Evolutionary conservation across 441 rosid species (phyloP), one percentile per base, ranked within the genome.

Genomic region (Sinapis alba): DNA sequence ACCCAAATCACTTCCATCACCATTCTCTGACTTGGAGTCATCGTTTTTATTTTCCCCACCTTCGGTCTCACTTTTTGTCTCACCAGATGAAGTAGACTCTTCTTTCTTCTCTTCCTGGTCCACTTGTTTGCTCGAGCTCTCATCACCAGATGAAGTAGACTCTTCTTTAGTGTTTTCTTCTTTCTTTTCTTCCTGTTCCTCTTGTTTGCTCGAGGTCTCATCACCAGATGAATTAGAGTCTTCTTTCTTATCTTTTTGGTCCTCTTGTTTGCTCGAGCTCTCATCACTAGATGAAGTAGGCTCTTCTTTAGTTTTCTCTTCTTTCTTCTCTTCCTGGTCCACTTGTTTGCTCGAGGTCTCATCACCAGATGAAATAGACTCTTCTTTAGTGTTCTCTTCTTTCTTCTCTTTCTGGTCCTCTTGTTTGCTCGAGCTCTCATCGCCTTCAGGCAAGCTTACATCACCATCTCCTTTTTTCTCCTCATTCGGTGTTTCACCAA

Each of bases 401-500:
- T 80, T 56, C 47, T 85, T 86, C 75, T 74, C 84, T 68, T 79
- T 89, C 67, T 81, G 80, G 54, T 59, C 80, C 57, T 80, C 88
- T 75, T 43, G 18, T 43, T 43, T 43, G 8, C 18, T 38, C n/a
- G 47, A 12, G 16, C 15, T 38, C 47, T 12, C 47, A 38, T 38
- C 84, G 65, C 82, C 81, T 69, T 71, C 73, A 54, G 76, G 69
- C 27, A 66, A 56, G 61, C 38, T 78, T 23, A 61, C 68, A 62
- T 61, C 80, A 66, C 60, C 71, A 60, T 83, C 92, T 66, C 86
- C 91, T 78, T 86, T 86, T 0, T 85, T 84, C 4, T 82, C 89
- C 78, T 86, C 92, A 24, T 81, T 86, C 0, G 90, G 79, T 13
- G 85, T 83, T 72, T 87, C 94, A 26, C 84, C 91, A 0, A 78